Base-by-base conservation (phyloP, 2,329 filamentous ascomycete genomes). In the Aspergillus neotritici region DNA sequence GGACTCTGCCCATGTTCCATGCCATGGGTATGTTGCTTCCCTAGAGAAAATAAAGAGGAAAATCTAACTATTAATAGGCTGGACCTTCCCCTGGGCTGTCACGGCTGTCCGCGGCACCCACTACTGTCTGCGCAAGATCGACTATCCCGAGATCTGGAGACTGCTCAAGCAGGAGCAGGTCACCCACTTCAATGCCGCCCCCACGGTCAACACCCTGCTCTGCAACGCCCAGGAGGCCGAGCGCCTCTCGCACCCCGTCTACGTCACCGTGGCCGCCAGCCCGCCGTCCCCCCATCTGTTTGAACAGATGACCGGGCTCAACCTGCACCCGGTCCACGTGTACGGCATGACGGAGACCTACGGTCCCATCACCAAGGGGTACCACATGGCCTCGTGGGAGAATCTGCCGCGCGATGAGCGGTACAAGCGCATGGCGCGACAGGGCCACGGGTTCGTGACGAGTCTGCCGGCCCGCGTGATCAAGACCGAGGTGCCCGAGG, bases 101-200 rank as follows among this genome's bases (percentile, higher is more conserved):
- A 94, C 88, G 9, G 88, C 89, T 1, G 89, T 93, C 4, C 77
- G 93, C 48, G 93, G 91, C n/a, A 94, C 91, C 3, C 89, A 97
- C 65, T 89, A 95, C 63, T 96, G 90, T 58, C 74, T 98, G 13
- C 80, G 93, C 48, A 97, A 95, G 72, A 87, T 98, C 52, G 89
- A 97, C 67, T 98, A 98, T 62, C 81, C 87, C 0, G 75, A 91
- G 46, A 94, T 98, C 47, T 98, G 93, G 93, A 78, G 79, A 37
- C 70, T 98, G 4, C 71, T 98, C 29, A 94, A 89, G 59, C 79
- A 88, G 40, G 87, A 97, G 66, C 74, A 79, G 5, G 85, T 98
- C 51, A 97, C 89, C 0, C 93, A 98, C 66, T 97, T 94, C 71
- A 94, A 91, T 60, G 91, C 91, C 1, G 93, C 91, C 0, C 93